Percentiles rank a stretch among this genome's conserved stretches.
Evolutionary conservation across 805 yeast species (phyloP).

Genomic region (Yarrowia sp.): DNA sequence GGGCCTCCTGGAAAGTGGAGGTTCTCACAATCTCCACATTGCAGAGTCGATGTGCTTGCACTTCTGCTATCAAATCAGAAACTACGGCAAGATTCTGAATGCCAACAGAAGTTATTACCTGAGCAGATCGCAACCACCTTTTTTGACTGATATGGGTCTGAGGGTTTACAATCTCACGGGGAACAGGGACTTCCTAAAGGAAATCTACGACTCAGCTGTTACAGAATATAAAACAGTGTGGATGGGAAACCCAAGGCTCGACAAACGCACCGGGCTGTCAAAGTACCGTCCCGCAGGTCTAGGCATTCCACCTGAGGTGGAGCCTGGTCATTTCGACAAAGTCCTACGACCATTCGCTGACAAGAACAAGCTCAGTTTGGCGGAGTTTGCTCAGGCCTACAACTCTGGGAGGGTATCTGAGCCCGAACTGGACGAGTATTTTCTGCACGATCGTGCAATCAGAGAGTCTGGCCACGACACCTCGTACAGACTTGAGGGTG

Average conservation of each 20-base stretch:
- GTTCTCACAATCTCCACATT: conserved; percentile 57
- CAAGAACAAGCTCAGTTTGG: conserved; percentile 63
- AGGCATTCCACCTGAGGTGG: conserved; percentile 98
- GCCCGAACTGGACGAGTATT: conserved; percentile 86
- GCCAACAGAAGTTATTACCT: conserved; percentile 93
- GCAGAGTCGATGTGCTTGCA: conserved; percentile 92
- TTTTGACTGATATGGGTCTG: conserved; percentile 89
- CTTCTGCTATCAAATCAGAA: conserved; percentile 84
- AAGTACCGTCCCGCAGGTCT: conserved; percentile 88
- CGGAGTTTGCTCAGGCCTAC: conserved; percentile 72
- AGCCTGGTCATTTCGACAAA: conserved; percentile 81
- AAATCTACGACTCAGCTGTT: conserved; percentile 79
- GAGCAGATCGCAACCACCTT: conserved; percentile 95
- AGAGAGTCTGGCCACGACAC: conserved; percentile 98
- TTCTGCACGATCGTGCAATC: conserved; percentile 90
- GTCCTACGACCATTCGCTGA: conserved; percentile 71
- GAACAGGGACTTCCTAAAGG: conserved; percentile 65
- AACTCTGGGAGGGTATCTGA: conserved; percentile 70
- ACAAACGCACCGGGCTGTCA: conserved; percentile 76
- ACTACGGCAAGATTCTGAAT: conserved; percentile 91
- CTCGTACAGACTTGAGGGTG: conserved; percentile 85
- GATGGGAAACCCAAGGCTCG: conserved; percentile 76
- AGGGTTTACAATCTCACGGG: conserved; percentile 59
- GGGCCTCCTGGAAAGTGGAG: conserved; percentile 74
- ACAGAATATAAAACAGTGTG: conserved; percentile 85